Evolutionary conservation across 768 basidiomycete species (phyloP).

Genomic region (Galerina sulciceps): DNA sequence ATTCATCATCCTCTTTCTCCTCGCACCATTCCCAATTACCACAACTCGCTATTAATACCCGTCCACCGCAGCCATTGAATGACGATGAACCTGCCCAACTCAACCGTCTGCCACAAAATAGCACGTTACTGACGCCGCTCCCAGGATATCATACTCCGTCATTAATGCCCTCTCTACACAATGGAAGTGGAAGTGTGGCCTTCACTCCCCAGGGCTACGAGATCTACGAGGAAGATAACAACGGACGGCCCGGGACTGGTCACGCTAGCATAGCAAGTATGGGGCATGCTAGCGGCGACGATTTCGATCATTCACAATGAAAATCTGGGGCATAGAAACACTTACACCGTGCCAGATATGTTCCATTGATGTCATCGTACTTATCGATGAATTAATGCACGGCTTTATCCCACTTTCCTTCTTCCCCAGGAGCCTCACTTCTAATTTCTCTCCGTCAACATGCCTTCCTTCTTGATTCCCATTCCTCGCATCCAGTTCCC

Average conservation of each 20-base stretch:
- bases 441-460: not conserved
- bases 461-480: slow-evolving; percentile 10
- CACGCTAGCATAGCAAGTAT: slow-evolving; percentile 19
- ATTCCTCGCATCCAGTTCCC: slow-evolving; percentile 10
- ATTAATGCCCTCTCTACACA: slow-evolving; percentile 37
- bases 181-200: slow-evolving; percentile 16
- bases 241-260: slow-evolving; percentile 22
- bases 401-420: not conserved
- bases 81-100: slow-evolving; percentile 23
- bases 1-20: slow-evolving; percentile 26
- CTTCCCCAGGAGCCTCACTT: not conserved
- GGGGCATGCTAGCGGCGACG: slow-evolving; percentile 20
- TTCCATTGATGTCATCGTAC: not conserved
- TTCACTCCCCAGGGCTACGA: slow-evolving; percentile 37
- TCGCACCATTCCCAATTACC: slow-evolving; percentile 35
- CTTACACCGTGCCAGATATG: not conserved
- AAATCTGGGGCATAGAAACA: slow-evolving; percentile 2
- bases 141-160: slow-evolving; percentile 56
- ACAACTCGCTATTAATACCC: slow-evolving; percentile 27
- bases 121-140: slow-evolving; percentile 74
- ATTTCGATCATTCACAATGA: slow-evolving; percentile 23
- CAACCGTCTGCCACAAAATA: slow-evolving; percentile 60
- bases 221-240: slow-evolving; percentile 40
- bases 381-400: not conserved
- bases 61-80: slow-evolving; percentile 29